A percentile compares a stretch with the other conserved stretches of the same genome.
Evolutionary conservation across 257 asterid species (phyloP).

Genomic region (Solanum neorickii): DNA sequence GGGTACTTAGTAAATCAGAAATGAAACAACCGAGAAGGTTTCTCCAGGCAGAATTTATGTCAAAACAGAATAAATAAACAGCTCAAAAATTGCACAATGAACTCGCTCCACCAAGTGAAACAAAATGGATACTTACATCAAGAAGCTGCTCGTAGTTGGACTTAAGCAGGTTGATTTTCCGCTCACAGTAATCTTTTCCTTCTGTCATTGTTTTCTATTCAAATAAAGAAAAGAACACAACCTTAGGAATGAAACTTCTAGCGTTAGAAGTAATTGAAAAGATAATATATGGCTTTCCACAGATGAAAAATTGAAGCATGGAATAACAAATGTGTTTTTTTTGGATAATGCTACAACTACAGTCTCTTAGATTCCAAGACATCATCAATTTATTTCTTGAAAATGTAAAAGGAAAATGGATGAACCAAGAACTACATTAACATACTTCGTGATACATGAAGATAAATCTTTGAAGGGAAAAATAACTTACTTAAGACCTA

Average conservation of each 20-base stretch:
- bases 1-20: not conserved
- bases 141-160: constrained; percentile 91
- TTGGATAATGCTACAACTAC: not conserved
- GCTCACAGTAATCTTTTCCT: constrained; percentile 92
- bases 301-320: not conserved
- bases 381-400: not conserved
- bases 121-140: constrained; percentile 43
- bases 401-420: not conserved
- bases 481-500: not conserved
- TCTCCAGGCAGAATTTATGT: not conserved
- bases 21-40: not conserved
- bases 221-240: not conserved
- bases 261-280: not conserved
- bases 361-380: not conserved
- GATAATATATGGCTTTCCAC: not conserved
- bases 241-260: not conserved
- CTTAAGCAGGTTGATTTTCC: constrained; percentile 76
- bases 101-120: not conserved
- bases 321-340: not conserved
- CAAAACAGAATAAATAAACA: not conserved
- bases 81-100: not conserved
- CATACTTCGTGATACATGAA: not conserved
- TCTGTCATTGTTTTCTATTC: constrained; percentile 80
- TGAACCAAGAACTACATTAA: not conserved
- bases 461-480: not conserved